These are phyloP conservation scores for Phytophthora sojae DNA, from an alignment of 352 stramenopile genomes.

Conservation along the genomic window DNA sequence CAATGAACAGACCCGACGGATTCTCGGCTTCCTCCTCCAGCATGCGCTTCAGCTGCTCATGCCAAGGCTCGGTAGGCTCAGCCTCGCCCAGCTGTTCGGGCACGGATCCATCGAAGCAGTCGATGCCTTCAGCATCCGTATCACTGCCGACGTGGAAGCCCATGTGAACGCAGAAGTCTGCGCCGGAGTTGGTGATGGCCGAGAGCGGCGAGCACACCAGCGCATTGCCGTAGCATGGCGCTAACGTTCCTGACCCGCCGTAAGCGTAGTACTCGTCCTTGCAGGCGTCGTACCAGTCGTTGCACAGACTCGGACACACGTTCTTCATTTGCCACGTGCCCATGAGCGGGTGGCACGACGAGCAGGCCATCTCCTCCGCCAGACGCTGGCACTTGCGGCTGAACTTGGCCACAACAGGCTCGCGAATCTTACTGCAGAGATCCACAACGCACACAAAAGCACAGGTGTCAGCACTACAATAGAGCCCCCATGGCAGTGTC, in stretches of 20 bases:
- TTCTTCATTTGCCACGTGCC: constrained; percentile 79
- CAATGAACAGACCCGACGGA: constrained; percentile 71
- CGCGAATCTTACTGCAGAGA: constrained; percentile 70
- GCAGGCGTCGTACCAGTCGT: constrained; percentile 79
- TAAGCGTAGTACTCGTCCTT: constrained; percentile 82
- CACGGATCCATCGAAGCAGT: constrained; percentile 88
- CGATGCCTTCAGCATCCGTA: constrained; percentile 70
- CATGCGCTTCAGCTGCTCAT: constrained; percentile 54
- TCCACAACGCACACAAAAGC: constrained; percentile 7
- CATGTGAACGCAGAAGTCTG: constrained; percentile 82
- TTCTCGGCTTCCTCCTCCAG: constrained; percentile 78
- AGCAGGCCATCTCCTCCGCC: constrained; percentile 80
- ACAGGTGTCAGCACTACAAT: background rate
- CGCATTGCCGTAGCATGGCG: constrained; percentile 85
- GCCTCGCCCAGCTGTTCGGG: constrained; percentile 55
- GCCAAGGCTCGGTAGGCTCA: constrained; percentile 71
- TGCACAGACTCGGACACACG: constrained; percentile 76
- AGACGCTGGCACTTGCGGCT: constrained; percentile 66
- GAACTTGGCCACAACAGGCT: constrained; percentile 82
- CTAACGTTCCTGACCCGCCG: constrained; percentile 58
- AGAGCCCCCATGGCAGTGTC: background rate
- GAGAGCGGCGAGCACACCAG: constrained; percentile 82
- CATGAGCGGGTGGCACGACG: constrained; percentile 82
- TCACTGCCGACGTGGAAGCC: constrained; percentile 77
- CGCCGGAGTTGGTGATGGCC: constrained; percentile 57